Base-by-base conservation (phyloP, 352 stramenopile genomes). In the Phytophthora litchii region DNA sequence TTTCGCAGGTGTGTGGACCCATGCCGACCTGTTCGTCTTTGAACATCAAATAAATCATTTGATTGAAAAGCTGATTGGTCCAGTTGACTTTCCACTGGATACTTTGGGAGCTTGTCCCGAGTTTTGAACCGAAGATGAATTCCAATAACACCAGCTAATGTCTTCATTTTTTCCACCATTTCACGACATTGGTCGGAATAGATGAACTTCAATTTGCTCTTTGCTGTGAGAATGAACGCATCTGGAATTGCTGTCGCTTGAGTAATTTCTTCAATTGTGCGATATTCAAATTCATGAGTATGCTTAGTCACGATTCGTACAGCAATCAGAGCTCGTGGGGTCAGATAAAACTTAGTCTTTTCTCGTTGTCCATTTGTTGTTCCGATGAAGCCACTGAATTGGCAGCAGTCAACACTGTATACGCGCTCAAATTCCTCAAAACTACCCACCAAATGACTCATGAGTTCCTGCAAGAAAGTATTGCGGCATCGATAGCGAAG, bases 351-450 rank as follows among this genome's bases (percentile, higher is more conserved):
- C 2, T 85, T 80, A 13, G 80, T 83, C 41, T 91, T 92, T 48
- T 94, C 84, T 35, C 80, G 72, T 37, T 94, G 84, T 0, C 82
- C 82, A 53, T 83, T 81, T 25, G 67, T 60, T 10, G 83, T 88
- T 21, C 84, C 81, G 4, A 94, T 67, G 25, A 89, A 92, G 0
- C 84, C 84, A 46, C 65, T 90, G 47, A 91, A 94, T 43, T 91
- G 80, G 42, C 70, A 76, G 49, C 78, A 90, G 17, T 91, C 77
- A 20, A 92, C 77, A 20, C 51, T 71, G 36, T 88, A 94, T 0
- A 84, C 69, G 4, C 80, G 77, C 60, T 89, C 88, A 31, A 91
- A 88, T 27, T 92, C 82, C 2, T 94, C 82, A 53, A 94, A 87
- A 48, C 74, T 90, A 9, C 82, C 82, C 17, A 76, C 61, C 38